Evolutionary conservation across 352 stramenopile species (phyloP), one percentile per base, ranked within the genome.

Genomic region (Pythium dissimile): DNA sequence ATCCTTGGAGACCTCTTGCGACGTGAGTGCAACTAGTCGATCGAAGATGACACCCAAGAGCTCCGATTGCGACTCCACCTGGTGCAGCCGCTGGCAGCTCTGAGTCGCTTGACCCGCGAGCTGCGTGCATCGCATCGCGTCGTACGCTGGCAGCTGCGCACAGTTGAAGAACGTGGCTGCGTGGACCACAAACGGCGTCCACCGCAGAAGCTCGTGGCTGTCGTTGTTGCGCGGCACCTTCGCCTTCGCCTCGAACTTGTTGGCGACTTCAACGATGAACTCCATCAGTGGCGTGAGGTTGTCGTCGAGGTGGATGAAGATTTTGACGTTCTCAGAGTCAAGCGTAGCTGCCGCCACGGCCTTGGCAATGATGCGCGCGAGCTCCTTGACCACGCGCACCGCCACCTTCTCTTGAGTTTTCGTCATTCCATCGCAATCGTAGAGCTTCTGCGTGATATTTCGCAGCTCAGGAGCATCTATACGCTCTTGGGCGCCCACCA

Each of bases 1-100:
- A 0, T 92, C 71, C 53, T 92, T 95, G 18, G 63, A 71, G 26
- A 74, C 64, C 16, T 81, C 72, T 21, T 88, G 73, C 5, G 71
- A 77, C 18, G 61, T 69, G 18, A 92, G 60, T 3, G 62, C 13
- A 3, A 63, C 51, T 23, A 70, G 26, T 9, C 46, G 55, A 24
- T 65, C 51, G 35, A 70, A 44, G 3, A 24, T 11, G 20, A 48
- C 31, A 0, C 16, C 28, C 1, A 62, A 37, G 0, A 66, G 30
- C 0, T 54, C 45, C 1, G 7, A 7, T n/a, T n/a, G 28, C 0
- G 26, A 30, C 7, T 31, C 23, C 38, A 39, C 27, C 7, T 44
- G 15, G 18, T 66, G 62, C 9, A 66, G 56, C 6, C 27, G 31
- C 24, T 63, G 62, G 39, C 56, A 70, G 2, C 16, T 43, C 2